A percentile compares a stretch with the other conserved stretches of the same genome.
These are phyloP conservation scores for Gymnopilus junonius DNA, from an alignment of 768 basidiomycete species.

Conservation along the genomic window DNA sequence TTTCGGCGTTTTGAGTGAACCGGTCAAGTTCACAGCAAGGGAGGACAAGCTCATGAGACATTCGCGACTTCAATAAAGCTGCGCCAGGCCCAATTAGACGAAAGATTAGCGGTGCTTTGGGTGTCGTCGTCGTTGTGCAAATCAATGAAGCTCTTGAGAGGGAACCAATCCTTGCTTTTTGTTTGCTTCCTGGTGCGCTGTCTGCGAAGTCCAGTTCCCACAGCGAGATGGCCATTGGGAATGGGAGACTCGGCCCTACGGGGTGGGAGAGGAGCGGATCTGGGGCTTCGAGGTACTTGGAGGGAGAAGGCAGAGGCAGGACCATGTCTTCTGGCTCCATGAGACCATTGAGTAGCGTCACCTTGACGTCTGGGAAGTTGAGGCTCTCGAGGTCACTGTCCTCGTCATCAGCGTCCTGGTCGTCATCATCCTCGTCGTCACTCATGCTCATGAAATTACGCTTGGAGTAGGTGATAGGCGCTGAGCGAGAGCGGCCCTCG, in stretches of 20 bases:
- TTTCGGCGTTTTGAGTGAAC: background rate
- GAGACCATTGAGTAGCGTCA: slow-evolving; percentile 19
- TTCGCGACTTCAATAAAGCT: slow-evolving; percentile 65
- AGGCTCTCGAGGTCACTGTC: slow-evolving; percentile 40
- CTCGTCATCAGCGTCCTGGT: slow-evolving; percentile 55
- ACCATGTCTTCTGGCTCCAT: slow-evolving; percentile 45
- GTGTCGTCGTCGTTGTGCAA: slow-evolving; percentile 34
- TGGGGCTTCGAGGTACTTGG: slow-evolving; percentile 19
- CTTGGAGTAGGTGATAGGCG: slow-evolving; percentile 17
- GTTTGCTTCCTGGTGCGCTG: slow-evolving; percentile 17
- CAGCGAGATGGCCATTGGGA: slow-evolving; percentile 3
- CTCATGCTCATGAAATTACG: slow-evolving; percentile 70
- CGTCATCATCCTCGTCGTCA: slow-evolving; percentile 56
- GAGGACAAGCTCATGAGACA: slow-evolving; percentile 27
- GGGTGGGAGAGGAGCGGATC: slow-evolving; percentile 24
- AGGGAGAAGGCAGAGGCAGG: slow-evolving; percentile 12
- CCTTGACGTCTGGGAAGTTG: slow-evolving; percentile 27
- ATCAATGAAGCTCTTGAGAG: slow-evolving; percentile 69
- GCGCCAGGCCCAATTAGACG: slow-evolving; percentile 56
- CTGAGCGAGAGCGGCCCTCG: slow-evolving; percentile 59
- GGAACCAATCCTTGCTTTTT: slow-evolving; percentile 50
- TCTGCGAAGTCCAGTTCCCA: slow-evolving; percentile 14
- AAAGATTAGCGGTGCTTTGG: background rate
- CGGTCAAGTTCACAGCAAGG: background rate
- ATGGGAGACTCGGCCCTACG: slow-evolving; percentile 11